Conservation (phyloP, 352 stramenopile species). For the Globisporangium orthogonon region DNA sequence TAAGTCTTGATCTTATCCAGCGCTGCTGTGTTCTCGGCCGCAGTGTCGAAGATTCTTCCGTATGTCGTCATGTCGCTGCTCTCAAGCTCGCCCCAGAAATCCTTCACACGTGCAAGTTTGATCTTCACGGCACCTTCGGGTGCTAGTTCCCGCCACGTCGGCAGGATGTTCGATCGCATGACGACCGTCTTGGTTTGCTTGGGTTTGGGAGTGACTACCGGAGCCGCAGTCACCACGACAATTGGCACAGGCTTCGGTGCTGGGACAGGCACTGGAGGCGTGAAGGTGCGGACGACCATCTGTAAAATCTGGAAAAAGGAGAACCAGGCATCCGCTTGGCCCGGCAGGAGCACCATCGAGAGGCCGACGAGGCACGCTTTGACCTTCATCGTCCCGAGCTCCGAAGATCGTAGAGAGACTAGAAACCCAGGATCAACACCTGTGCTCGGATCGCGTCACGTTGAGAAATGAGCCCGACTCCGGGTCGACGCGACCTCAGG, state of each 20-base stretch:
- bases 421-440: not conserved
- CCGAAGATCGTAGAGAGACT: not conserved
- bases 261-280: not conserved
- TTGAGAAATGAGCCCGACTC: not conserved
- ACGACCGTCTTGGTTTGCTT: slow-evolving; percentile 3
- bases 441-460: not conserved
- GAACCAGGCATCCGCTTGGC: slow-evolving; percentile 2
- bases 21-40: not conserved
- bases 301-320: not conserved
- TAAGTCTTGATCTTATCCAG: slow-evolving; percentile 1
- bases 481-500: no score
- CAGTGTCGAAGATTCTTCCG: not conserved
- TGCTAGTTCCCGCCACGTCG: slow-evolving; percentile 6
- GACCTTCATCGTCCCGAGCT: slow-evolving; percentile 4
- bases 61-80: slow-evolving; percentile 4
- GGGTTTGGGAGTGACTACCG: not conserved
- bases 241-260: not conserved
- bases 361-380: slow-evolving; percentile 2
- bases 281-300: not conserved
- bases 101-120: slow-evolving; percentile 1
- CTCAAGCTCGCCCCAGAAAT: slow-evolving; percentile 5
- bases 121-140: slow-evolving; percentile 2
- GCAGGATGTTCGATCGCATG: slow-evolving; percentile 5
- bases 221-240: not conserved
- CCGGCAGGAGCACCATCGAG: not conserved